Base-by-base conservation (phyloP, 148 eudicot genomes). In the Amaranthus hypochondriacus region DNA sequence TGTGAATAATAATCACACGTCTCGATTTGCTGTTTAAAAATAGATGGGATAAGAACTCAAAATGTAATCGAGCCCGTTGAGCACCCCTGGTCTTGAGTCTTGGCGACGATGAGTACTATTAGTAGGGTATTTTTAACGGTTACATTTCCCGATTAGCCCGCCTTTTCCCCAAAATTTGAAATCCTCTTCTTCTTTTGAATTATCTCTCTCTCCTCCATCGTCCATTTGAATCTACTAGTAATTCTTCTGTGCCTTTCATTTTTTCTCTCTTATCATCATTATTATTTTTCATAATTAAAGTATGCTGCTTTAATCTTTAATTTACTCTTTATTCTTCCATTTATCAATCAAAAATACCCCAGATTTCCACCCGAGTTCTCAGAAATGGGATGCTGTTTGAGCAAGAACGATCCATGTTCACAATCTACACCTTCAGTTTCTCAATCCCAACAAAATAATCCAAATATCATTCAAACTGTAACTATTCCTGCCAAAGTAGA, bases 371-470 rank as follows among this genome's bases (percentile, higher is more conserved):
- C 15, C 28, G 54, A 28, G 46, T 52, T 67, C 54, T 72, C 1
- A 52, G 68, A 82, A 79, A 93, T 93, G 98, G 98, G 98, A 77
- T 75, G 85, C 69, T 94, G 97, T 70, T 86, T 89, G 52, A 94
- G 98, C 87, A 94, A 86, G 72, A 91, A 84, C 55, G 82, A 78
- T 66, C 70, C 83, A n/a, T 44, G 51, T 73, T 66, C 70, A 13
- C 48, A 70, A 14, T 61, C 79, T 18, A 2, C n/a, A 52, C 66
- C 66, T 3, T 62, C 58, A 28, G 4, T 14, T 42, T 52, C 65
- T 7, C 44, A 67, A 60, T 21, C 69, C 70, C 55, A 67, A 42
- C 71, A 61, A 62, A 69, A 5, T 62, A 62, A 61, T 7, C 2
- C 49, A 48, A 73, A 63, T 42, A 68, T 6, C 12, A 48, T 14